Evolutionary conservation across 208 protist species (phyloP).

Genomic region (Trypanosoma platydactyli): DNA sequence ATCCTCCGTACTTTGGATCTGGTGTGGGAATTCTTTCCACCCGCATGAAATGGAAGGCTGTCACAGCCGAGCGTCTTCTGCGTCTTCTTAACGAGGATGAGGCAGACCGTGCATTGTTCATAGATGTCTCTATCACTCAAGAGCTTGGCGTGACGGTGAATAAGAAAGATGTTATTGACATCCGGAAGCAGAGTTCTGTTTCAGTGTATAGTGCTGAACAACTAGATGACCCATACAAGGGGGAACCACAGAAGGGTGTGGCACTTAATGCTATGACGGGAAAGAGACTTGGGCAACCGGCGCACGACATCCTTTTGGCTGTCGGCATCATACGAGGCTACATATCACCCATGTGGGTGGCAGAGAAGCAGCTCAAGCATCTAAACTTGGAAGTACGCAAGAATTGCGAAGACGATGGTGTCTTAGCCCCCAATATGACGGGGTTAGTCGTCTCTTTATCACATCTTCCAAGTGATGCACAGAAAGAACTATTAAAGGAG

Average conservation of each 20-base stretch:
- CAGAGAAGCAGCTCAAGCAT: slow-evolving; percentile 79
- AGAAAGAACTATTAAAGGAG: slow-evolving; percentile 50
- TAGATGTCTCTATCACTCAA: slow-evolving; percentile 59
- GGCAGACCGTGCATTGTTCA: slow-evolving; percentile 76
- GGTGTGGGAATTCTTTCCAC: slow-evolving; percentile 88
- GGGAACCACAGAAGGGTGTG: slow-evolving; percentile 73
- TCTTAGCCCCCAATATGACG: slow-evolving; percentile 75
- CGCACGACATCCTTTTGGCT: slow-evolving; percentile 84
- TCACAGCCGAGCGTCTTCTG: slow-evolving; percentile 72
- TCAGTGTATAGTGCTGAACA: slow-evolving; percentile 84
- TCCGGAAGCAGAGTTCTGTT: slow-evolving; percentile 72
- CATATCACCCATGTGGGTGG: slow-evolving; percentile 86
- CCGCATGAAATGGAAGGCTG: slow-evolving; percentile 78
- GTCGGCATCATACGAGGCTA: slow-evolving; percentile 87
- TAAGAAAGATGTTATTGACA: slow-evolving; percentile 65
- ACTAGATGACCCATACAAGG: slow-evolving; percentile 88
- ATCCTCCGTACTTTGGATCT: slow-evolving; percentile 86
- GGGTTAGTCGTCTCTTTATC: slow-evolving; percentile 82
- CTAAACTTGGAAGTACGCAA: slow-evolving; percentile 70
- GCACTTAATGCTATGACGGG: slow-evolving; percentile 82
- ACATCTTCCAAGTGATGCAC: slow-evolving; percentile 38
- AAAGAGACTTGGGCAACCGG: slow-evolving; percentile 83
- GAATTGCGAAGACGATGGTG: slow-evolving; percentile 37
- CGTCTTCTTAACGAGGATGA: slow-evolving; percentile 68
- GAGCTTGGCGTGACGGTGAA: slow-evolving; percentile 57